Conservation (phyloP, 495 filamentous ascomycete genomes). For the Viridothelium virens region DNA sequence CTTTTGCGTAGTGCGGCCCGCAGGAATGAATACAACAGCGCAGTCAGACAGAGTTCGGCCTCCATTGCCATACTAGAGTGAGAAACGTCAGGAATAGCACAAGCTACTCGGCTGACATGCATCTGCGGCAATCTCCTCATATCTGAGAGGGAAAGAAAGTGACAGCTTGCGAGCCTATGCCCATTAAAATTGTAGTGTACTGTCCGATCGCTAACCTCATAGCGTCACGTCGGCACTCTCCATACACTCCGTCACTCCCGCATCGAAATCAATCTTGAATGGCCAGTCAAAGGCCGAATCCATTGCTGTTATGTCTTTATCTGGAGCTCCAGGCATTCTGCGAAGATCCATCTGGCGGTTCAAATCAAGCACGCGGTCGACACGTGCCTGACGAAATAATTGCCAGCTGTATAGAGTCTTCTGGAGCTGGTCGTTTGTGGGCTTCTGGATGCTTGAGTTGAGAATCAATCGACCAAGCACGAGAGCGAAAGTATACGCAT, state of each 20-base stretch:
- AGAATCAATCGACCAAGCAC: conserved; percentile 4
- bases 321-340: not conserved
- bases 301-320: not conserved
- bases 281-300: not conserved
- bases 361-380: not conserved
- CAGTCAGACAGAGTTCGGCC: too few relatives aligned
- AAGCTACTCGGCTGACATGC: too few relatives aligned
- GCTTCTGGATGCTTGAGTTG: not conserved
- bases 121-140: too few relatives aligned
- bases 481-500: conserved; percentile 13
- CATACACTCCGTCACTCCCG: not conserved
- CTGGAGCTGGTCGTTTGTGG: not conserved
- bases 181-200: too few relatives aligned
- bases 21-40: too few relatives aligned
- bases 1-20: too few relatives aligned
- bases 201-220: not conserved
- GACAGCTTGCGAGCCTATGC: too few relatives aligned
- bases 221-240: not conserved
- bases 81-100: too few relatives aligned
- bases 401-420: not conserved
- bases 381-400: not conserved
- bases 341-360: not conserved
- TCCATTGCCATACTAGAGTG: too few relatives aligned
- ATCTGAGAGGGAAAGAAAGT: too few relatives aligned
- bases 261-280: not conserved